Evolutionary conservation across 768 basidiomycete species (phyloP), one percentile per base, ranked within the genome.

Genomic region (Tylopilus vinaceipallidus): DNA sequence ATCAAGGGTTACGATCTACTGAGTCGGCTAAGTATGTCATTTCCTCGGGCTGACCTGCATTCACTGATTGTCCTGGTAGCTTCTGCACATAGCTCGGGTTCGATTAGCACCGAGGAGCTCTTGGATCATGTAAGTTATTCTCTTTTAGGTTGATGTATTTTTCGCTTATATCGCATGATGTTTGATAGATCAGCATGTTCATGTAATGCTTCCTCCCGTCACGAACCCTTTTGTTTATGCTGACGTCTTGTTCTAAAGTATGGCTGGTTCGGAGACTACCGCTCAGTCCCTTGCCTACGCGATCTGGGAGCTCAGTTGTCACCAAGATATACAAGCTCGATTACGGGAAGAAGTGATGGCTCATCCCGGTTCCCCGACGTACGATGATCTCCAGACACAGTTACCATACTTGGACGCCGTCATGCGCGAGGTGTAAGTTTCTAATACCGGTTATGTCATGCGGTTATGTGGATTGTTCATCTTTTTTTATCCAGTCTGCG

Each of bases 121-220:
- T 47, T 42, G 45, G 45, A 47, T n/a, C 50, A 52, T 14, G 50
- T 47, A n/a, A 35, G 50, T 47, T 11, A 12, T 13, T 6, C 14
- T 10, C 17, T 20, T 29, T 29, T 3, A 17, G 27, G 8, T 17
- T 8, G 14, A 29, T 23, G 17, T 17, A 10, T 16, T 12, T 26
- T 23, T 14, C 6, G 17, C 27, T 47, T 12, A 47, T 16, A 23
- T 13, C 16, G 6, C 24, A 45, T 13, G 22, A 40, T 33, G 16
- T 20, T 34, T 7, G 12, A 50, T 30, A 51, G 50, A 51, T 51
- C 9, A 51, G 50, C 50, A 51, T 51, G 50, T 51, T 51, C 45
- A 52, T 52, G 50, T 47, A 42, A 52, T 30, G 6, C 13, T 29
- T 17, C 8, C 11, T 34, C 24, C 16, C 10, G 8, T 11, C 8